Evolutionary conservation across 768 basidiomycete species (phyloP).

Genomic region (Podaxis rugospora): DNA sequence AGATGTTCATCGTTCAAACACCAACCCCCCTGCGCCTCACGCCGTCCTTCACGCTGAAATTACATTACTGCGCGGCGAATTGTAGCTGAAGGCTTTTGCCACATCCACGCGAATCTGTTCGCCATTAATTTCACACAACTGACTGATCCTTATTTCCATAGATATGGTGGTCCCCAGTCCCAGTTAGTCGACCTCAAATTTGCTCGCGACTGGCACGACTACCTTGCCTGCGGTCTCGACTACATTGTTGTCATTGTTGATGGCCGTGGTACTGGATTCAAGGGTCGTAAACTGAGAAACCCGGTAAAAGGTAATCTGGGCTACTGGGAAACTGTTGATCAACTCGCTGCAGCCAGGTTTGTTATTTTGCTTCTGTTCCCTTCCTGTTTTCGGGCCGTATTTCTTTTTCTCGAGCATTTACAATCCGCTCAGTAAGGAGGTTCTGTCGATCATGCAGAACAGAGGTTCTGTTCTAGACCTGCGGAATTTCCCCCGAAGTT

Average conservation of each 20-base stretch:
- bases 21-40: background rate
- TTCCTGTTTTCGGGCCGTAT: background rate
- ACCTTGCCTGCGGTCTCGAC: constrained; percentile 73
- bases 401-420: background rate
- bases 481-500: too few species aligned
- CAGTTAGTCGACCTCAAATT: constrained; percentile 72
- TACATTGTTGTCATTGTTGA: constrained; percentile 89
- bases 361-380: constrained; percentile 21
- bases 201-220: constrained; percentile 80
- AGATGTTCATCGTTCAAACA: background rate
- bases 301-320: constrained; percentile 88
- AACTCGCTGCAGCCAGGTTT: constrained; percentile 83
- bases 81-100: background rate
- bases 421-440: background rate
- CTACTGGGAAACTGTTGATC: constrained; percentile 84
- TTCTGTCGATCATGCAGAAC: too few species aligned
- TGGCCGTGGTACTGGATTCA: constrained; percentile 90
- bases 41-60: background rate
- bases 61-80: background rate
- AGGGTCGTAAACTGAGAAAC: constrained; percentile 81
- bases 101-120: background rate
- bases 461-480: too few species aligned
- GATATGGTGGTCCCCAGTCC: constrained; percentile 88
- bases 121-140: background rate
- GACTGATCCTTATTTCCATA: constrained; percentile 22